These are phyloP conservation scores for Francoa sonchifolia DNA, from an alignment of 441 rosid species.

Conservation along the genomic window DNA sequence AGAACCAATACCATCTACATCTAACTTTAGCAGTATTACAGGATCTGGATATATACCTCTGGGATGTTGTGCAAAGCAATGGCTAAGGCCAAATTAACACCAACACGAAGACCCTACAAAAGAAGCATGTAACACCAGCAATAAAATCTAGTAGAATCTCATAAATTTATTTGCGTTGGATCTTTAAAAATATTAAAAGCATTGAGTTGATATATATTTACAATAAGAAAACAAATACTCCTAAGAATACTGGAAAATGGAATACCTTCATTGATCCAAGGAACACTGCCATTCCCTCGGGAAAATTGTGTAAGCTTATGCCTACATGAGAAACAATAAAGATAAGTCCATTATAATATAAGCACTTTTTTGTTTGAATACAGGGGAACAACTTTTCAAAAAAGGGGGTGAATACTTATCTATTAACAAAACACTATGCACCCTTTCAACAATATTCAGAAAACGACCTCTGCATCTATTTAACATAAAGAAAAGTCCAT, in stretches of 20 bases:
- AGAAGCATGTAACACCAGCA: not conserved
- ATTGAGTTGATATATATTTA: too few species aligned
- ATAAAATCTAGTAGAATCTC: not conserved
- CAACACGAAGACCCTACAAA: slow-evolving; percentile 83
- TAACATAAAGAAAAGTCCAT: too few species aligned
- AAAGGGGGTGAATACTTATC: too few species aligned
- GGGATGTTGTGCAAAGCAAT: slow-evolving; percentile 98
- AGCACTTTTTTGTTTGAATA: not conserved
- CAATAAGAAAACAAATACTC: too few species aligned
- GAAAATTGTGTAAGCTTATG: slow-evolving; percentile 98
- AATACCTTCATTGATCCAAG: slow-evolving; percentile 93
- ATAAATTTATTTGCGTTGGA: not conserved
- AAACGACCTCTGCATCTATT: too few species aligned
- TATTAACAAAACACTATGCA: too few species aligned
- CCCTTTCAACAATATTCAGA: too few species aligned
- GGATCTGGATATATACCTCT: slow-evolving; percentile 47
- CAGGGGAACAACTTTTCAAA: too few species aligned
- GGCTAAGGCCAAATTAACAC: slow-evolving; percentile 90
- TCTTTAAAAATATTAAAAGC: not conserved
- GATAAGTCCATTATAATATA: slow-evolving; percentile 7
- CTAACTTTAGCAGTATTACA: not conserved
- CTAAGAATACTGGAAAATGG: slow-evolving; percentile 5
- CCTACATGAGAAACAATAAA: slow-evolving; percentile 29
- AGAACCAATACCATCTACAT: slow-evolving; percentile 3
- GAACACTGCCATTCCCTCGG: slow-evolving; percentile 98